Evolutionary conservation across 2,329 filamentous ascomycete genomes (phyloP).

Genomic region (Intubia oerlemansii): DNA sequence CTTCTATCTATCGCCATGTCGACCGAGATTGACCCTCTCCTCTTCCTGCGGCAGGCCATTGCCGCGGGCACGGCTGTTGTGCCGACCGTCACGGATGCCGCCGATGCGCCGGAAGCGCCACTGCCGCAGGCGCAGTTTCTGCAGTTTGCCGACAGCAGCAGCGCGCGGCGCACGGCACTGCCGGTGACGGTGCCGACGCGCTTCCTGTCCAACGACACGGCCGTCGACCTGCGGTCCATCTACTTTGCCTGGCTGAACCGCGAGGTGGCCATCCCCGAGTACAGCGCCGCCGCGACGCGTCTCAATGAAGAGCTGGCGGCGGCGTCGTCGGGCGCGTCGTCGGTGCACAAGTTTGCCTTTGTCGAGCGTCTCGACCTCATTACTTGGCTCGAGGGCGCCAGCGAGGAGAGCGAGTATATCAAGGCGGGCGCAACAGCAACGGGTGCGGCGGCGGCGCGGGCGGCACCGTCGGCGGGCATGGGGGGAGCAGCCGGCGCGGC

Average conservation of each 20-base stretch:
- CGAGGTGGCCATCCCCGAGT: constrained; percentile 74
- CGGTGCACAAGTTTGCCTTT: constrained; percentile 75
- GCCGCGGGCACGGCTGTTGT: constrained; percentile 46
- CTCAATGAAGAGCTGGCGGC: constrained; percentile 59
- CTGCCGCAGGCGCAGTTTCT: constrained; percentile 63
- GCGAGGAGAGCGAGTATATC: constrained; percentile 84
- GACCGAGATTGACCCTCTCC: constrained; percentile 40
- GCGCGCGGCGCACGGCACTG: constrained; percentile 26
- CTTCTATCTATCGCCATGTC: constrained; percentile 1
- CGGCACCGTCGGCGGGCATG: constrained; percentile 29
- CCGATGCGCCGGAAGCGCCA: constrained; percentile 35
- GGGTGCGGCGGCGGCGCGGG: constrained; percentile 26
- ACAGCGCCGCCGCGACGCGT: constrained; percentile 63
- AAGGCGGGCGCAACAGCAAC: constrained; percentile 27
- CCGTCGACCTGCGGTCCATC: constrained; percentile 77
- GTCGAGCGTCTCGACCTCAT: constrained; percentile 81
- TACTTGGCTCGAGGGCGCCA: constrained; percentile 79
- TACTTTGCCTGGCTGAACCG: constrained; percentile 94
- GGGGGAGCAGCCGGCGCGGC: constrained; percentile 7
- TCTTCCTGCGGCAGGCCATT: constrained; percentile 69
- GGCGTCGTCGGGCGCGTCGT: constrained; percentile 18
- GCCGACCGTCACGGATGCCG: constrained; percentile 50
- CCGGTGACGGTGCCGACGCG: constrained; percentile 58
- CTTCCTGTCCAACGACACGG: constrained; percentile 54
- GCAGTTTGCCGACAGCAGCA: constrained; percentile 38